A percentile compares a stretch with the other conserved stretches of the same genome.
Conservation (phyloP, 2,329 filamentous ascomycete genomes). For the Monascus ruber region DNA sequence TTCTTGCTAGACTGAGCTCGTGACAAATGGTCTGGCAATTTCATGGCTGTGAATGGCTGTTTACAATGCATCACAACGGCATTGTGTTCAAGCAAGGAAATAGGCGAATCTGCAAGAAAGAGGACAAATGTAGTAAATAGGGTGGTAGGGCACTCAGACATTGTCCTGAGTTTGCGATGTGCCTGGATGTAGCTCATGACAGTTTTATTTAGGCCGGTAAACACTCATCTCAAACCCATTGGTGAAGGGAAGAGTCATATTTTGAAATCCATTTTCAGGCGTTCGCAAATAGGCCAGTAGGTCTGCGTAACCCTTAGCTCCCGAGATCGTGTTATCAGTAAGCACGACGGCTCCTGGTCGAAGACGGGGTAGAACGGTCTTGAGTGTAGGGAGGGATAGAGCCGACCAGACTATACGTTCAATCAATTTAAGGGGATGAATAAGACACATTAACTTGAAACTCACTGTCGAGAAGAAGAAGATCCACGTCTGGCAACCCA, state of each 20-base stretch:
- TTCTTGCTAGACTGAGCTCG: too few relatives aligned
- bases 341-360: constrained; percentile 39
- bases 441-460: constrained; percentile 7
- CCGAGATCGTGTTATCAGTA: constrained; percentile 37
- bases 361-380: constrained; percentile 36
- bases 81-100: too few relatives aligned
- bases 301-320: constrained; percentile 35
- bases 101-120: too few relatives aligned
- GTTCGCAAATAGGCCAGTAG: constrained; percentile 37
- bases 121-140: too few relatives aligned
- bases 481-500: constrained; percentile 39
- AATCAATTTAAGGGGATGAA: not conserved
- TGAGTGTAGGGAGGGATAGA: constrained; percentile 42
- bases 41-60: too few relatives aligned
- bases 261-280: constrained; percentile 39
- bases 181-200: too few relatives aligned
- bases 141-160: too few relatives aligned
- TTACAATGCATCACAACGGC: too few relatives aligned
- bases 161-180: too few relatives aligned
- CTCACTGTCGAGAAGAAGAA: constrained; percentile 52
- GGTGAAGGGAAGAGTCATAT: constrained; percentile 37
- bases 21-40: too few relatives aligned
- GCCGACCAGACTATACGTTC: constrained; percentile 41
- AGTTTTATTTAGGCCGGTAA: constrained; percentile 23
- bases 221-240: constrained; percentile 39